Percentiles rank a stretch among this genome's conserved stretches.
Evolutionary conservation across 129 eudicot genomes (phyloP).

Genomic region (Flaveria brownii): DNA sequence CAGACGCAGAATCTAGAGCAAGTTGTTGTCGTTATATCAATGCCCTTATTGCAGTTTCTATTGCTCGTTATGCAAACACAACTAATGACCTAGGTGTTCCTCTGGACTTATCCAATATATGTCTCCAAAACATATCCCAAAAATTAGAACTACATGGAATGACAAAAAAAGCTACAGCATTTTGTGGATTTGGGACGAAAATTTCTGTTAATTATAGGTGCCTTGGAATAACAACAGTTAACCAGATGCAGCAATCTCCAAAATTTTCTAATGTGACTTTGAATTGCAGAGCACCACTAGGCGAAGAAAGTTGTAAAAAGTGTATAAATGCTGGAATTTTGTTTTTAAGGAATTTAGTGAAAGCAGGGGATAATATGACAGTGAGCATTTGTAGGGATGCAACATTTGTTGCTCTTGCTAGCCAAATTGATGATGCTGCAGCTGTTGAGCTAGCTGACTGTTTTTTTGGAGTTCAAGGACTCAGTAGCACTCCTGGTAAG

Average conservation of each 20-base stretch:
- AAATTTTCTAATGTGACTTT: constrained; percentile 51
- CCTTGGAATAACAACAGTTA: constrained; percentile 79
- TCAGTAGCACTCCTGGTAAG: constrained; percentile 61
- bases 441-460: constrained; percentile 72
- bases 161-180: constrained; percentile 56
- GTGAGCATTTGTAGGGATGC: constrained; percentile 96
- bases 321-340: constrained; percentile 79
- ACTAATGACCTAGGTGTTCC: constrained; percentile 76
- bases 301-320: constrained; percentile 55
- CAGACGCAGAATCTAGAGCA: constrained; percentile 58
- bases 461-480: constrained; percentile 79
- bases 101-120: constrained; percentile 52
- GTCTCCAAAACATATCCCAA: constrained; percentile 63
- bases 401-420: constrained; percentile 81
- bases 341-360: constrained; percentile 60
- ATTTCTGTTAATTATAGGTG: constrained; percentile 77
- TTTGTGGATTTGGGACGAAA: constrained; percentile 90
- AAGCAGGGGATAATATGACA: constrained; percentile 66
- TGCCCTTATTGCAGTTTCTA: constrained; percentile 69
- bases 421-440: constrained; percentile 65
- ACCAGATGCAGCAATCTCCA: constrained; percentile 87
- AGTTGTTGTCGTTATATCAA: constrained; percentile 89
- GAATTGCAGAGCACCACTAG: constrained; percentile 60
- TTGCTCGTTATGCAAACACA: constrained; percentile 80
- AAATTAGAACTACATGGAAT: constrained; percentile 74